Conservation (phyloP, 805 yeast genomes). For the Ogataea degrootiae region DNA sequence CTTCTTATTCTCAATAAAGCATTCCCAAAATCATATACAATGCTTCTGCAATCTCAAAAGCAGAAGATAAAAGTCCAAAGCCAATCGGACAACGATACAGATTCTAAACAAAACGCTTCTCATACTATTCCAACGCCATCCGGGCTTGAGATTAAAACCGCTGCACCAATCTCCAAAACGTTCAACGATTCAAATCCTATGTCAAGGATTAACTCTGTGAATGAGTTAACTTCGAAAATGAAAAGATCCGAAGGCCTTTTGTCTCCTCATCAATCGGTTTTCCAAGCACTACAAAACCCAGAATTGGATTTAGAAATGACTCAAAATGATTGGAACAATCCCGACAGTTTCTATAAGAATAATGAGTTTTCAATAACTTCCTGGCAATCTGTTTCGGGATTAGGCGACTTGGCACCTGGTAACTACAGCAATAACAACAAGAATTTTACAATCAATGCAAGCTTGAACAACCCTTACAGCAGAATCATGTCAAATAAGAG, state of each 20-base stretch:
- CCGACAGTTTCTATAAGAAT: constrained; percentile 8
- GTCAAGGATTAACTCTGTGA: neutral
- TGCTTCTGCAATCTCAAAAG: too few relatives aligned
- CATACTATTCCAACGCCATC: too few relatives aligned
- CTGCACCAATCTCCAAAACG: too few relatives aligned
- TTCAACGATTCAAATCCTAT: too few relatives aligned
- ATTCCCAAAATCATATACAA: too few relatives aligned
- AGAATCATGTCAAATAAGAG: too few relatives aligned
- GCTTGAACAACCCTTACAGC: neutral
- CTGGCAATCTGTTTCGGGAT: constrained; percentile 30
- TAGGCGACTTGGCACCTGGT: neutral
- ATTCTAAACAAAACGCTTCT: too few relatives aligned
- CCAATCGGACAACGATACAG: too few relatives aligned
- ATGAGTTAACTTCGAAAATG: neutral
- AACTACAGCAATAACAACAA: neutral
- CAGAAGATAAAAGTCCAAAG: too few relatives aligned
- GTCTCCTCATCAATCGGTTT: constrained; percentile 31
- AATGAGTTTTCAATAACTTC: constrained; percentile 32
- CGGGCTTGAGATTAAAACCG: too few relatives aligned
- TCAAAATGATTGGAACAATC: constrained; percentile 1
- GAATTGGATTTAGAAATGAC: constrained; percentile 24
- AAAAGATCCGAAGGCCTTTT: constrained; percentile 15
- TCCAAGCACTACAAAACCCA: constrained; percentile 30
- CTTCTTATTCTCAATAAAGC: too few relatives aligned
- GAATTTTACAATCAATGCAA: constrained; percentile 1